Evolutionary conservation across 1,284 basidiomycete species (phyloP).

Genomic region (Leucoagaricus sp.): DNA sequence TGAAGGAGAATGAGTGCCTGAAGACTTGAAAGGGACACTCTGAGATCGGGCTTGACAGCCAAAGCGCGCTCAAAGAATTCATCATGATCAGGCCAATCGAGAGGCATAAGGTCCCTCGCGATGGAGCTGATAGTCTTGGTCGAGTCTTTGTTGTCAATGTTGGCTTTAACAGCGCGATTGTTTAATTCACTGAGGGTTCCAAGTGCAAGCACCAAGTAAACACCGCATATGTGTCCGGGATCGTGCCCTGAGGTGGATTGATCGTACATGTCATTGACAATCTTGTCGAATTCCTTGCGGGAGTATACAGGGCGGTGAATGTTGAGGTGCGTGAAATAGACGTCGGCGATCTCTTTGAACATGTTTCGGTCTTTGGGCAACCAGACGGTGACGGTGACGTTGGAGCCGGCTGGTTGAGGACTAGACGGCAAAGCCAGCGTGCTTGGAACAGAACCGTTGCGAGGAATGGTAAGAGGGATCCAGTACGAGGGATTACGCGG

Average conservation of each 20-base stretch:
- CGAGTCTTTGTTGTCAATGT: slow-evolving; percentile 36
- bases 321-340: slow-evolving; percentile 77
- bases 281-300: slow-evolving; percentile 62
- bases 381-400: slow-evolving; percentile 55
- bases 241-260: slow-evolving; percentile 52
- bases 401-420: slow-evolving; percentile 21
- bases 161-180: slow-evolving; percentile 53
- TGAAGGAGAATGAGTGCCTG: slow-evolving; percentile 80
- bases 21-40: slow-evolving; percentile 76
- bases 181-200: slow-evolving; percentile 81
- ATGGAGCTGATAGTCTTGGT: slow-evolving; percentile 29
- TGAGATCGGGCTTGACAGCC: slow-evolving; percentile 73
- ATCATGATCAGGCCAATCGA: slow-evolving; percentile 76
- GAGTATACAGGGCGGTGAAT: slow-evolving; percentile 74
- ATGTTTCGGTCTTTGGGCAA: slow-evolving; percentile 74
- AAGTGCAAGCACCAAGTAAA: slow-evolving; percentile 75
- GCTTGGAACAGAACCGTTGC: slow-evolving; percentile 38
- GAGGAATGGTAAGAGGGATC: slow-evolving; percentile 53
- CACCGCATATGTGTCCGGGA: slow-evolving; percentile 73
- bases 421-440: slow-evolving; percentile 29
- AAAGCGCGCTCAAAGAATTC: slow-evolving; percentile 80
- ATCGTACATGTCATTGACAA: slow-evolving; percentile 65
- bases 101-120: slow-evolving; percentile 63
- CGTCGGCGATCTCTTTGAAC: slow-evolving; percentile 58
- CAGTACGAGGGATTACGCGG: slow-evolving; percentile 64